These are phyloP conservation scores for Micromonas pusilla DNA, from an alignment of 139 green algal genomes.

Conservation along the genomic window DNA sequence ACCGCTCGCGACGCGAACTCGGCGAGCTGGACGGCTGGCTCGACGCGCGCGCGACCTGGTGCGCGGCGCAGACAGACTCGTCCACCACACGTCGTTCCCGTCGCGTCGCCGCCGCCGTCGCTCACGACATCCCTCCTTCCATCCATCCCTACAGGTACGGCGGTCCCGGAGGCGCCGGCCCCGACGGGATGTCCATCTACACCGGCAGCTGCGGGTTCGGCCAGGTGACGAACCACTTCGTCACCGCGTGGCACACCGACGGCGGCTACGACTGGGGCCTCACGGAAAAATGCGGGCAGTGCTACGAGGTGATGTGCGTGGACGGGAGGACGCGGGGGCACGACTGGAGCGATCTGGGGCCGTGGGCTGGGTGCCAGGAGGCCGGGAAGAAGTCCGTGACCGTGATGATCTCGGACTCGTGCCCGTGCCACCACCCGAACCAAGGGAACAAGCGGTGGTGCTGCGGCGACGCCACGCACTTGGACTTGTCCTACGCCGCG, in stretches of 20 bases:
- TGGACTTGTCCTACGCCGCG: conserved; percentile 24
- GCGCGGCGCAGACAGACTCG: too few species aligned
- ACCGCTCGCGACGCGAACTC: background rate
- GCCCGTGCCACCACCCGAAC: conserved; percentile 31
- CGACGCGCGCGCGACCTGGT: background rate
- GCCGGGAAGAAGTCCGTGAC: background rate
- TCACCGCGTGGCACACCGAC: conserved; percentile 20
- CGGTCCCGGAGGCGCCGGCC: background rate
- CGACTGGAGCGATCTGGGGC: background rate
- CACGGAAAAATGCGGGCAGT: conserved; percentile 19
- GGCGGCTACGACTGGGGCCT: conserved; percentile 25
- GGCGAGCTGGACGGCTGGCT: background rate
- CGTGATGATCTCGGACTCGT: conserved; percentile 29
- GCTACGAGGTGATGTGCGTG: conserved; percentile 26
- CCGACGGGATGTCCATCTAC: conserved; percentile 20
- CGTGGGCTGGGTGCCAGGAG: conserved; percentile 3
- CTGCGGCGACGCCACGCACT: conserved; percentile 25
- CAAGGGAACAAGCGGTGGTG: conserved; percentile 29
- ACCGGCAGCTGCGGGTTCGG: conserved; percentile 9
- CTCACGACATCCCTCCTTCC: too few species aligned
- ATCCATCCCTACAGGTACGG: too few species aligned
- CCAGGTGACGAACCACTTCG: background rate
- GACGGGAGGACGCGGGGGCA: background rate
- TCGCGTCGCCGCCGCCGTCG: too few species aligned
- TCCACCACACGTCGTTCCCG: too few species aligned